Evolutionary conservation across 495 filamentous ascomycete genomes (phyloP), one percentile per base, ranked within the genome.

Genomic region (Podospora comata): DNA sequence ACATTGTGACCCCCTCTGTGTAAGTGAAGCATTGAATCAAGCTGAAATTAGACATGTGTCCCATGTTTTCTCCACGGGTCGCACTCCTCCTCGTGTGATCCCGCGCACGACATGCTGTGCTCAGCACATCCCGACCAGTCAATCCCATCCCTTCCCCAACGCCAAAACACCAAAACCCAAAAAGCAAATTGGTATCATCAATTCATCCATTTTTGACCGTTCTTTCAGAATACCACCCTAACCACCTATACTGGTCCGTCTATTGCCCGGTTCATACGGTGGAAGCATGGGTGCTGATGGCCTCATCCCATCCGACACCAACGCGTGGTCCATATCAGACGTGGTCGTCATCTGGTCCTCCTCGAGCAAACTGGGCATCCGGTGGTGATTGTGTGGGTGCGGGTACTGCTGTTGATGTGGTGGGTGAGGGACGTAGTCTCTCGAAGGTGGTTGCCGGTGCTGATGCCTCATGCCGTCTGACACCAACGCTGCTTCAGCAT

Each of bases 221-320:
- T 48, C 2, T 16, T 6, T 58, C 5, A 56, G 18, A 19, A 20
- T n/a, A 19, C n/a, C n/a, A 5, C 23, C 66, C 78, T 76, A 30
- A 66, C 62, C 54, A 72, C 75, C 55, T 81, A 78, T n/a, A 78
- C 79, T 5, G 65, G 64, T 81, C 39, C 71, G 71, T 18, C 65
- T 68, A 65, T n/a, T 67, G 55, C 66, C 60, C 4, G 69, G 72
- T 5, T 70, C 62, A 56, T 74, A 74, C 4, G 69, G 65, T 54
- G 72, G 72, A 5, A 74, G 62, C 27, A 56, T 67, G 9, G 70
- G 67, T 18, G 65, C 72, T 0, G 55, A 39, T 15, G 74, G 71
- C 44, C 77, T 71, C 66, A 74, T 71, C 23, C 79, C 79, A 65
- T 81, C 79, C 28, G 77, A 79, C 0, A 79, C 70, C 60, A 79